A percentile compares a stretch with the other conserved stretches of the same genome.
Evolutionary conservation across 441 rosid species (phyloP).

Genomic region (Bruguiera hainesii): DNA sequence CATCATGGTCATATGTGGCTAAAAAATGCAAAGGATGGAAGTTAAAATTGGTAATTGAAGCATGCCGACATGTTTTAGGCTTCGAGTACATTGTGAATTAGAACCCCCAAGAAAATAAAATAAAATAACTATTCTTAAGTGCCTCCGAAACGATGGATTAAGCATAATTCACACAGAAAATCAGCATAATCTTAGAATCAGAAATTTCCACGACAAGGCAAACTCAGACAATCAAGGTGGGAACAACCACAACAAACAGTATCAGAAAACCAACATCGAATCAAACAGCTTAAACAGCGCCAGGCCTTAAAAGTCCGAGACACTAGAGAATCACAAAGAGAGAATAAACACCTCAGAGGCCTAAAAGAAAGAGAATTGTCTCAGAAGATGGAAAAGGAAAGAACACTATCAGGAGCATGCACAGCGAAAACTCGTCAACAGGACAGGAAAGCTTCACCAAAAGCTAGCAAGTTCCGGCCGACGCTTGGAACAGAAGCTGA

Average conservation of each 20-base stretch:
- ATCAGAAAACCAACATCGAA: slow-evolving; percentile 23
- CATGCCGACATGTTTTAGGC: neutral
- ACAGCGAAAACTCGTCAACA: slow-evolving; percentile 6
- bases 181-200: slow-evolving; percentile 7
- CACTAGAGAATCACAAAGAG: too few relatives aligned
- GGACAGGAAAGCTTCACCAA: slow-evolving; percentile 9
- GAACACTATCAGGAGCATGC: neutral
- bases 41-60: too few relatives aligned
- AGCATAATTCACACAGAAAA: slow-evolving; percentile 18
- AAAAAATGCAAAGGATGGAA: too few relatives aligned
- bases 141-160: slow-evolving; percentile 3
- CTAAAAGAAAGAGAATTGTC: too few relatives aligned
- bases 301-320: neutral
- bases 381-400: too few relatives aligned
- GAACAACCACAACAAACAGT: slow-evolving; percentile 12
- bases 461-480: slow-evolving; percentile 29
- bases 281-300: slow-evolving; percentile 15
- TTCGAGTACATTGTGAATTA: slow-evolving; percentile 5
- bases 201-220: slow-evolving; percentile 16
- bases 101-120: neutral
- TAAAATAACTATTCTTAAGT: neutral
- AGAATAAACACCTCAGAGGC: too few relatives aligned
- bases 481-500: slow-evolving; percentile 30
- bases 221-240: slow-evolving; percentile 4
- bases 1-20: too few relatives aligned